A percentile compares a stretch with the other conserved stretches of the same genome.
phyloP scores from a whole-genome alignment of 1,139 yeast genomes.

The Diutina mesorugosa region DNA sequence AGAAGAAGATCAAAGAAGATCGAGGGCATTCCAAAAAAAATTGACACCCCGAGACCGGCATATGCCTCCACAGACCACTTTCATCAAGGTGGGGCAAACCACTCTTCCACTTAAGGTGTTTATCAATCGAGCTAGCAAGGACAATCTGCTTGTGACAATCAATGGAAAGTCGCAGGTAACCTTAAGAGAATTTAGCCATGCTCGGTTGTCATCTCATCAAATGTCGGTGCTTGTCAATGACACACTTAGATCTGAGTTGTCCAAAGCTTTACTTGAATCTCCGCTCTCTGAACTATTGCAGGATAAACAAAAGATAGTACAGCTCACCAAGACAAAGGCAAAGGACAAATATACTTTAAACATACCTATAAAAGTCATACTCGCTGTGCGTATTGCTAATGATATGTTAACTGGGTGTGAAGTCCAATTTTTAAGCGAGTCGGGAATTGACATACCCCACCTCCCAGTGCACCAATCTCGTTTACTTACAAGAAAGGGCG shows the following conservation, averaged over 20 bases:
- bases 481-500: neutral
- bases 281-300: neutral
- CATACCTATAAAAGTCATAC: neutral
- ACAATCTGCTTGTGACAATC: neutral
- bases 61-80: conserved; percentile 1
- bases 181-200: neutral
- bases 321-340: neutral
- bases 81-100: neutral
- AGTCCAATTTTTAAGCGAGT: neutral
- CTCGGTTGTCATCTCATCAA: neutral
- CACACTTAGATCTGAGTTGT: neutral
- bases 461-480: neutral
- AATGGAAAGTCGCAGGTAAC: conserved; percentile 1
- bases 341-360: neutral
- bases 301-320: neutral
- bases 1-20: neutral
- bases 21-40: too few species aligned
- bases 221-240: neutral
- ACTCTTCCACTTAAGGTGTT: neutral
- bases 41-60: neutral
- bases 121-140: neutral
- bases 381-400: neutral
- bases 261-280: neutral
- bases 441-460: neutral
- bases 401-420: neutral